phyloP scores from a whole-genome alignment of 495 filamentous ascomycete genomes.

The Cetradonia linearis region DNA sequence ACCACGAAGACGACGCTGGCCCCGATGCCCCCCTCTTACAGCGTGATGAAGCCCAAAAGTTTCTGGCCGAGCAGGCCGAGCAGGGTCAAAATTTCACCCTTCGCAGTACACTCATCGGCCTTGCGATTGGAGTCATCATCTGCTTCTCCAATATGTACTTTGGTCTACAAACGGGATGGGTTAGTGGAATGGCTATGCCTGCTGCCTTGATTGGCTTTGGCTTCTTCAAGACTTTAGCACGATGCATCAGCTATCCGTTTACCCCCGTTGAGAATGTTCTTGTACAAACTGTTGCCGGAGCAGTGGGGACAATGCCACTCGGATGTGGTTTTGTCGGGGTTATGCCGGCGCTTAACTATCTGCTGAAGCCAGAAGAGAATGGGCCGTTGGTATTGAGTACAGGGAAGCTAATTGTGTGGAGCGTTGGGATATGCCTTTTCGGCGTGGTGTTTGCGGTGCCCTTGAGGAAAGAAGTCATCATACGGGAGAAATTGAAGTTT shows the following conservation, averaged over 20 bases:
- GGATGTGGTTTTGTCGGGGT: conserved; percentile 94
- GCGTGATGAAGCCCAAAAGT: conserved; percentile 31
- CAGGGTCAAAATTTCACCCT: conserved; percentile 60
- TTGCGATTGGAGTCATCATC: conserved; percentile 77
- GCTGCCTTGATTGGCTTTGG: conserved; percentile 92
- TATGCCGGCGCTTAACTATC: conserved; percentile 80
- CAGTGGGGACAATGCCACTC: conserved; percentile 93
- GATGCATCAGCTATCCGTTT: conserved; percentile 65
- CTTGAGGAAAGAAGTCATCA: conserved; percentile 74
- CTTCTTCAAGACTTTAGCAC: conserved; percentile 72
- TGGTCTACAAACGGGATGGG: conserved; percentile 94
- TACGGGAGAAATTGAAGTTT: conserved; percentile 84
- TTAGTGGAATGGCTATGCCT: conserved; percentile 80
- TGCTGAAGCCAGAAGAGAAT: conserved; percentile 63
- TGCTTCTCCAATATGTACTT: conserved; percentile 98
- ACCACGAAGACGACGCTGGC: conserved; percentile 17
- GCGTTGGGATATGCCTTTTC: conserved; percentile 84
- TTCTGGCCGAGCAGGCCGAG: conserved; percentile 28
- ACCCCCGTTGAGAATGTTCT: conserved; percentile 95
- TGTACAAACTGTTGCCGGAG: conserved; percentile 90
- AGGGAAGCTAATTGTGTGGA: conserved; percentile 77
- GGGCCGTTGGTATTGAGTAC: conserved; percentile 59
- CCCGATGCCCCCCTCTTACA: conserved; percentile 21
- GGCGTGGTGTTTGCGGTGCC: conserved; percentile 95
- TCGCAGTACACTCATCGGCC: conserved; percentile 68